Evolutionary conservation across 2,329 filamentous ascomycete genomes (phyloP), one percentile per base, ranked within the genome.

Genomic region (Aspergillus puulaauensis): DNA sequence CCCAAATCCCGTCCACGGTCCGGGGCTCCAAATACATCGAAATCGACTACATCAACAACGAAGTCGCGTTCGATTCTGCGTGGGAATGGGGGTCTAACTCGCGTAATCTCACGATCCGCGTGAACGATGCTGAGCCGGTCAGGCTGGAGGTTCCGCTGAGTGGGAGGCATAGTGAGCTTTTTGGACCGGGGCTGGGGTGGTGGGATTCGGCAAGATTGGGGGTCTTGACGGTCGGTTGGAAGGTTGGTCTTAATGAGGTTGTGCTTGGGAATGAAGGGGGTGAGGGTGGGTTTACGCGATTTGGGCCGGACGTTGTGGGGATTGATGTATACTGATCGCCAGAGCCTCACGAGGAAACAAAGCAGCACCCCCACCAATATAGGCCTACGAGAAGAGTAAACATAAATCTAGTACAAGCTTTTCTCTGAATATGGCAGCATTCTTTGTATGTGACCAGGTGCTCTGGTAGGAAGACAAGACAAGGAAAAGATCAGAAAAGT

Each of bases 1-100:
- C 75, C n/a, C 70, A 66, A 0, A 77, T 83, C 49, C 57, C 68
- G 3, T 60, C 69, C 1, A 71, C 69, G 1, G 71, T 61, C 3
- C 17, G 50, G 1, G 74, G 76, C 1, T 63, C 63, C 3, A 75
- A 78, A 57, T 74, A 79, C 33, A 57, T 83, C 0, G 78, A 77
- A 0, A 66, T 83, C 12, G 79, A 82, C 63, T 83, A 77, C 46
- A 79, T 82, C 67, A 83, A 83, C 68, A 82, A 83, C 60, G 80
- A 83, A 8, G 72, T 82, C 11, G 73, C 77, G 0, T 74, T 81
- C 15, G 67, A 66, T 1, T 74, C 70, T 0, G 70, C 77, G 0
- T 82, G 79, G 70, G 74, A 63, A 0, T 75, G 66, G 60, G 81
- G 78, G 0, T 73, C 76, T 0, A 84, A 83, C 61, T 77, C 80